Evolutionary conservation across 1,284 basidiomycete species (phyloP).

Genomic region (Puccinia hordei): DNA sequence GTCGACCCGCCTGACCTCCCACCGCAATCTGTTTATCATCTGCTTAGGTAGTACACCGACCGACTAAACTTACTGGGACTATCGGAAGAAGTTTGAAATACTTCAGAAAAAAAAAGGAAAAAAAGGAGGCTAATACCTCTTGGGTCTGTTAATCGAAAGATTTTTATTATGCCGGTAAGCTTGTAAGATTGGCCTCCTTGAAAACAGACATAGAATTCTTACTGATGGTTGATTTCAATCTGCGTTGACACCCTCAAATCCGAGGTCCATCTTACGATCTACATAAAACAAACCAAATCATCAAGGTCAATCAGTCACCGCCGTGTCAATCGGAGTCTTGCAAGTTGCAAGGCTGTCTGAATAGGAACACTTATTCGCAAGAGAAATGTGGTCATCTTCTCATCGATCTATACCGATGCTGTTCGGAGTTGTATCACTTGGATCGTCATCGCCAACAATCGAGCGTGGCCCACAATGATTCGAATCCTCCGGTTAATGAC

Average conservation of each 20-base stretch:
- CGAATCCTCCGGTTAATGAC: neutral
- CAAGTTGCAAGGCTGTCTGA: conserved; percentile 30
- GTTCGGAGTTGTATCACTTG: conserved; percentile 19
- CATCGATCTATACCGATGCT: conserved; percentile 29
- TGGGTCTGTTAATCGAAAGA: neutral
- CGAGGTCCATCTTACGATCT: too few relatives aligned
- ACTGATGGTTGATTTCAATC: neutral
- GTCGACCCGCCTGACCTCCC: too few relatives aligned
- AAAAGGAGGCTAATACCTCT: neutral
- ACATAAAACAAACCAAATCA: too few relatives aligned
- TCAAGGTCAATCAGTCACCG: conserved; percentile 20
- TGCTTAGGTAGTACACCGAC: too few relatives aligned
- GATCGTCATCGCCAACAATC: neutral
- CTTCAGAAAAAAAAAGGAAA: neutral
- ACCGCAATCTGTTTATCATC: too few relatives aligned
- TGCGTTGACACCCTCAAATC: too few relatives aligned
- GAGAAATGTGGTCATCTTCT: conserved; percentile 31
- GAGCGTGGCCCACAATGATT: too few relatives aligned
- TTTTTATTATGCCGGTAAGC: neutral
- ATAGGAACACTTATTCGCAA: conserved; percentile 26
- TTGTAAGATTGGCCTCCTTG: neutral
- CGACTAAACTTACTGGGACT: too few relatives aligned
- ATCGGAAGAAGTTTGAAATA: too few relatives aligned
- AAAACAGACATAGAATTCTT: neutral
- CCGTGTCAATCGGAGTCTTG: conserved; percentile 34